Percentiles rank a stretch among this genome's conserved stretches.
phyloP scores from a whole-genome alignment of 371 early-diverging fungal genomes.

The Sporodiniella umbellata region DNA sequence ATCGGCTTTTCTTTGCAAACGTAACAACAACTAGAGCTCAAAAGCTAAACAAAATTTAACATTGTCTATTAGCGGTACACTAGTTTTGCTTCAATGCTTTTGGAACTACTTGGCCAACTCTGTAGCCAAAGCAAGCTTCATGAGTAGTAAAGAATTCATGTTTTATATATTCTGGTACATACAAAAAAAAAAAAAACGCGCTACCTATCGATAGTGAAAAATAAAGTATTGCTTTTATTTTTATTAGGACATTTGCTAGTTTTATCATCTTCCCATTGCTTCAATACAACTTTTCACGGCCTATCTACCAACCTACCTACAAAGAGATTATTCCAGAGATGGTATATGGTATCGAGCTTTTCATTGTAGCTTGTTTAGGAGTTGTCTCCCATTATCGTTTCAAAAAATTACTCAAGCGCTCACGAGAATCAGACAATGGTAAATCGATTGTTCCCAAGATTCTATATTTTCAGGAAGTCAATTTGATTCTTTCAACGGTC shows the following conservation, averaged over 20 bases:
- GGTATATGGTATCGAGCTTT: slow-evolving; percentile 39
- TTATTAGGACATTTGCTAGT: slow-evolving; percentile 28
- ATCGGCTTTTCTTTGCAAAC: slow-evolving; percentile 47
- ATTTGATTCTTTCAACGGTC: slow-evolving; percentile 32
- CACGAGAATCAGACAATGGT: slow-evolving; percentile 31
- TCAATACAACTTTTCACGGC: slow-evolving; percentile 37
- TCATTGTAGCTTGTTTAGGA: slow-evolving; percentile 38
- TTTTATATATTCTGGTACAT: slow-evolving; percentile 49
- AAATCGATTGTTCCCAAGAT: slow-evolving; percentile 37
- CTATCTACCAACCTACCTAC: slow-evolving; percentile 31
- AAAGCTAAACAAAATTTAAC: too few relatives aligned
- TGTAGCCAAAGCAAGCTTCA: slow-evolving; percentile 45
- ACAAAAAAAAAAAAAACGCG: too few relatives aligned
- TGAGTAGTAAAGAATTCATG: slow-evolving; percentile 47
- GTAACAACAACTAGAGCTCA: slow-evolving; percentile 8
- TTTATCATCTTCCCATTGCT: slow-evolving; percentile 42
- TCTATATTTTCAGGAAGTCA: slow-evolving; percentile 50
- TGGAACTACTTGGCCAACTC: slow-evolving; percentile 53
- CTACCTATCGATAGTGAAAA: too few relatives aligned
- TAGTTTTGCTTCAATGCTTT: slow-evolving; percentile 49
- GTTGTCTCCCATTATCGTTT: slow-evolving; percentile 46
- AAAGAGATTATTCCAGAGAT: slow-evolving; percentile 49
- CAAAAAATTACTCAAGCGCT: slow-evolving; percentile 26
- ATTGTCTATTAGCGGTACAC: slow-evolving; percentile 29
- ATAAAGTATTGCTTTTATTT: background rate